Evolutionary conservation across 306 rosid genomes (phyloP).

Genomic region (Quercus mongolica): DNA sequence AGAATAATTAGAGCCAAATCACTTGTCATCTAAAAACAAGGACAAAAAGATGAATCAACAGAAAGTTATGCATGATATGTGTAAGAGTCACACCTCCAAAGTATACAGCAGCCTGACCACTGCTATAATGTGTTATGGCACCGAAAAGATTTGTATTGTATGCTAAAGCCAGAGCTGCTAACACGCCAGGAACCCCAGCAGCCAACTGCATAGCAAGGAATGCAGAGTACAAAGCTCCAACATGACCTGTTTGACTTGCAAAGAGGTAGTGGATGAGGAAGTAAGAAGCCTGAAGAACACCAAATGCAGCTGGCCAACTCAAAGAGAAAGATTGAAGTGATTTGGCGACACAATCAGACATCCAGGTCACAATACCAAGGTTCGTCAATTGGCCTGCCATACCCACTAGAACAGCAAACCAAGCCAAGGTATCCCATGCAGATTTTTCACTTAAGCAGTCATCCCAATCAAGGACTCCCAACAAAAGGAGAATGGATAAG

Average conservation of each 20-base stretch:
- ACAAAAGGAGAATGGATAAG: slow-evolving; percentile 69
- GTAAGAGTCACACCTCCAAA: slow-evolving; percentile 73
- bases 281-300: slow-evolving; percentile 83
- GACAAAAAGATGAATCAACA: slow-evolving; percentile 1
- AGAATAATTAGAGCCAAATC: background rate
- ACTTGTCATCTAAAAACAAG: background rate
- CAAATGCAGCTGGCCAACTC: slow-evolving; percentile 83
- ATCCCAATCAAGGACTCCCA: slow-evolving; percentile 89
- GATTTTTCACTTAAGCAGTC: slow-evolving; percentile 89
- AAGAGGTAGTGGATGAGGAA: slow-evolving; percentile 93
- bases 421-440: slow-evolving; percentile 96
- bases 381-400: slow-evolving; percentile 93
- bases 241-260: slow-evolving; percentile 97
- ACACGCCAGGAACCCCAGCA: slow-evolving; percentile 79
- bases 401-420: slow-evolving; percentile 93
- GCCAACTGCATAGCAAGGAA: slow-evolving; percentile 95
- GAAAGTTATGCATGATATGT: background rate
- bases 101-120: slow-evolving; percentile 98
- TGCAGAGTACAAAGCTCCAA: slow-evolving; percentile 87
- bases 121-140: slow-evolving; percentile 86
- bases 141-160: slow-evolving; percentile 92
- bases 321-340: slow-evolving; percentile 58
- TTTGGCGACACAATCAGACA: slow-evolving; percentile 68
- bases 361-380: slow-evolving; percentile 82
- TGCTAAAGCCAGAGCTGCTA: slow-evolving; percentile 82